These are phyloP conservation scores for Tylopilus felleus DNA, from an alignment of 768 basidiomycete genomes.

Conservation along the genomic window DNA sequence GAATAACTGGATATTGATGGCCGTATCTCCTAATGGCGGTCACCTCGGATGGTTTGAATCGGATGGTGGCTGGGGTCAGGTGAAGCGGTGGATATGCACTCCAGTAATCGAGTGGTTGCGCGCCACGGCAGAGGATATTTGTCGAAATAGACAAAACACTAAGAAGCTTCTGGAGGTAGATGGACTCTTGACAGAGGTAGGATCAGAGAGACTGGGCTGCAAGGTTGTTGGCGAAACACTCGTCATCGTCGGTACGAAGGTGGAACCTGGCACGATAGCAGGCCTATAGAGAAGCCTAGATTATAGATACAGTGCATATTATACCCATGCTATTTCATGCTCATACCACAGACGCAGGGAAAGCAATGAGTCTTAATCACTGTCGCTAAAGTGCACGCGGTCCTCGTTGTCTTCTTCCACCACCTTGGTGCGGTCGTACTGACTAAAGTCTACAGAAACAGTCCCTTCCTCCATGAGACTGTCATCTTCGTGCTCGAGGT, in stretches of 20 bases:
- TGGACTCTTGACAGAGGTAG: constrained; percentile 61
- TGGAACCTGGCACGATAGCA: constrained; percentile 53
- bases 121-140: constrained; percentile 51
- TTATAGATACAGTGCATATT: constrained; percentile 6
- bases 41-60: constrained; percentile 84
- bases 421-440: constrained; percentile 71
- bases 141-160: constrained; percentile 33
- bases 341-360: not conserved
- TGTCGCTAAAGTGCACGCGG: constrained; percentile 77
- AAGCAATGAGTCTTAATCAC: constrained; percentile 52
- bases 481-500: constrained; percentile 71
- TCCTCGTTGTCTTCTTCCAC: constrained; percentile 52
- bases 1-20: constrained; percentile 56
- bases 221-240: constrained; percentile 53
- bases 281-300: constrained; percentile 45
- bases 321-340: constrained; percentile 6
- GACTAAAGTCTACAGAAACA: constrained; percentile 83
- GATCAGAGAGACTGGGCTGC: constrained; percentile 53
- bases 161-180: constrained; percentile 46
- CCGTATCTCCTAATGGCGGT: constrained; percentile 61
- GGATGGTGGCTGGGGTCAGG: constrained; percentile 32
- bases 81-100: constrained; percentile 59
- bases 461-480: constrained; percentile 79
- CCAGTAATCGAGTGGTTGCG: constrained; percentile 73
- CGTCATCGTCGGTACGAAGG: constrained; percentile 50